A percentile compares a stretch with the other conserved stretches of the same genome.
Conservation (phyloP, 108 stramenopile genomes). For the Nannochloropsis gaditana region DNA sequence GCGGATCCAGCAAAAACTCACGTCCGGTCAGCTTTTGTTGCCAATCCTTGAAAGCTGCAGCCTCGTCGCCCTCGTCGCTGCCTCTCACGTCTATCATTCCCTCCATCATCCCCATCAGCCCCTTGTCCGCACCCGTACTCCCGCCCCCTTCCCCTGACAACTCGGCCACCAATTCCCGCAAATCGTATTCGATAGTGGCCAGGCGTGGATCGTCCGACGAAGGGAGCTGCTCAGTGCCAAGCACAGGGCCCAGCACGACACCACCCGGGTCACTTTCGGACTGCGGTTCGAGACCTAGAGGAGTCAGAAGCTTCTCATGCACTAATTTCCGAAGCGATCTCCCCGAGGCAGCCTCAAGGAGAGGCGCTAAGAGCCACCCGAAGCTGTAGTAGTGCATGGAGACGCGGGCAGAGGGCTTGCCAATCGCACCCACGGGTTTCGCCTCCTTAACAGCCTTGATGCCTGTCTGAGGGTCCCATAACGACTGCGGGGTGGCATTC, state of each 20-base stretch:
- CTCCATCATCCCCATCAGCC: conserved; percentile 1
- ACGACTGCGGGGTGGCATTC: conserved; percentile 24
- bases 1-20: conserved; percentile 2
- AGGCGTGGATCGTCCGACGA: conserved; percentile 25
- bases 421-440: conserved; percentile 31
- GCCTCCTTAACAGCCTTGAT: conserved; percentile 34
- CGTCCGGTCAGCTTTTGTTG: background rate
- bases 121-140: background rate
- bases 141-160: background rate
- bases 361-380: conserved; percentile 31
- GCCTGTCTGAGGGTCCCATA: conserved; percentile 35
- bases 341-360: conserved; percentile 26
- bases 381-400: conserved; percentile 46
- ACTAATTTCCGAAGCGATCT: conserved; percentile 26
- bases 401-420: conserved; percentile 3
- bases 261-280: conserved; percentile 36
- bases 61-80: background rate
- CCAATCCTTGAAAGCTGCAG: background rate
- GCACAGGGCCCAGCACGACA: conserved; percentile 25
- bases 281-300: conserved; percentile 29
- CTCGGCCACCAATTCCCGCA: conserved; percentile 14
- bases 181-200: conserved; percentile 32
- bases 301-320: conserved; percentile 30
- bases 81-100: background rate
- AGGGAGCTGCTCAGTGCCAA: background rate